A percentile compares a stretch with the other conserved stretches of the same genome.
These are phyloP conservation scores for Acanthamoeba sp. DNA, from an alignment of 208 protist species.

Conservation along the genomic window DNA sequence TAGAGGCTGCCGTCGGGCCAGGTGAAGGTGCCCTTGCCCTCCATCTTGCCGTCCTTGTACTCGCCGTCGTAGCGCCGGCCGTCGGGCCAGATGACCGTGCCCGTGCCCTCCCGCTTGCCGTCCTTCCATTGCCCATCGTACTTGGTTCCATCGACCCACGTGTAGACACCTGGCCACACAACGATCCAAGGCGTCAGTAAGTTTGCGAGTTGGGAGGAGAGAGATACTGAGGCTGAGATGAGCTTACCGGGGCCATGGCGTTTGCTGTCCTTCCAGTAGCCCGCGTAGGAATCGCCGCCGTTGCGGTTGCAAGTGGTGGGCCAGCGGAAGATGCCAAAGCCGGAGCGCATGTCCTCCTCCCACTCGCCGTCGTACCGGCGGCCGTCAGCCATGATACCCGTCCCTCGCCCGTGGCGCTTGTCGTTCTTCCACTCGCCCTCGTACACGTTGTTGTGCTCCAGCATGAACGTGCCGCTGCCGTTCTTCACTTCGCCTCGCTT, in stretches of 20 bases:
- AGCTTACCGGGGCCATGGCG: not conserved
- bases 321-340: constrained; percentile 69
- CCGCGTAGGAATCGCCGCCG: constrained; percentile 57
- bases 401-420: constrained; percentile 5
- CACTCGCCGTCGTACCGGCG: constrained; percentile 38
- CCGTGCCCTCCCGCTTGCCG: constrained; percentile 78
- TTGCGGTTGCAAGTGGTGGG: constrained; percentile 33
- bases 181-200: constrained; percentile 59
- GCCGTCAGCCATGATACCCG: not conserved
- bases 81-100: constrained; percentile 75
- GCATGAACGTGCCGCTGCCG: not conserved
- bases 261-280: constrained; percentile 66
- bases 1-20: constrained; percentile 79
- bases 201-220: not conserved
- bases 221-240: not conserved
- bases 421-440: constrained; percentile 52
- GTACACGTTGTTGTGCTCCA: constrained; percentile 42
- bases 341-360: constrained; percentile 65
- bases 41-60: constrained; percentile 78
- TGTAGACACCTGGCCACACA: constrained; percentile 35
- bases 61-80: constrained; percentile 79
- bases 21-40: constrained; percentile 82
- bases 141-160: constrained; percentile 32
- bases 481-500: not conserved
- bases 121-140: constrained; percentile 82